Conservation (phyloP, 2,329 filamentous ascomycete species). For the Fusarium scirpi region DNA sequence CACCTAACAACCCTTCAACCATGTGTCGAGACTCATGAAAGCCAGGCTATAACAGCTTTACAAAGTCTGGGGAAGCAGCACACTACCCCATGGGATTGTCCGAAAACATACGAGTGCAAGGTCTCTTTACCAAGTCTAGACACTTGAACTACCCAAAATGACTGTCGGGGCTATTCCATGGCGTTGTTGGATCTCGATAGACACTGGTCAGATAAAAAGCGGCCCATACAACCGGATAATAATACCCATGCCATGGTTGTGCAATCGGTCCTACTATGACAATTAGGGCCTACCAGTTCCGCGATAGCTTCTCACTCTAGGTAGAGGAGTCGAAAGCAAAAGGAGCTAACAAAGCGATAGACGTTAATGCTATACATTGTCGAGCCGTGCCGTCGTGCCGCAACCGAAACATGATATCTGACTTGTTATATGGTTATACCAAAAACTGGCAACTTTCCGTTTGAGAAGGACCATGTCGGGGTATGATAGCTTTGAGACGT, state of each 20-base stretch:
- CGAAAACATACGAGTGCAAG: constrained; percentile 6
- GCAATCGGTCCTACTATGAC: constrained; percentile 34
- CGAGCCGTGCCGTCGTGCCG: not conserved
- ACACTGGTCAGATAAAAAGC: constrained; percentile 3
- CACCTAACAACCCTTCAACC: not conserved
- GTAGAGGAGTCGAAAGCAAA: not conserved
- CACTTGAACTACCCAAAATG: not conserved
- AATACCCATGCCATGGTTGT: constrained; percentile 3
- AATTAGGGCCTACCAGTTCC: constrained; percentile 11
- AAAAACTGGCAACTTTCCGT: constrained; percentile 5
- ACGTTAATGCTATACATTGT: not conserved
- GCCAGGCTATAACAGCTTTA: not conserved
- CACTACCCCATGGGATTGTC: constrained; percentile 7
- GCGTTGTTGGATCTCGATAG: constrained; percentile 9
- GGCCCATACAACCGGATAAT: constrained; percentile 5
- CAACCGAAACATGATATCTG: constrained; percentile 15
- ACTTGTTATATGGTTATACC: not conserved
- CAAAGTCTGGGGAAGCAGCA: constrained; percentile 4
- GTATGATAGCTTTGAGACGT: constrained; percentile 1
- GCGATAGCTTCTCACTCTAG: constrained; percentile 18
- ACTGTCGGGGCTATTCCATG: constrained; percentile 13
- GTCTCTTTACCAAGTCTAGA: constrained; percentile 7
- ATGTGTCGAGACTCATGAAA: not conserved
- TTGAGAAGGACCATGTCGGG: not conserved
- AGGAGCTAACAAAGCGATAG: not conserved